Conservation (phyloP, 176 grass and related monocot genomes). For the Stipa capillata region DNA sequence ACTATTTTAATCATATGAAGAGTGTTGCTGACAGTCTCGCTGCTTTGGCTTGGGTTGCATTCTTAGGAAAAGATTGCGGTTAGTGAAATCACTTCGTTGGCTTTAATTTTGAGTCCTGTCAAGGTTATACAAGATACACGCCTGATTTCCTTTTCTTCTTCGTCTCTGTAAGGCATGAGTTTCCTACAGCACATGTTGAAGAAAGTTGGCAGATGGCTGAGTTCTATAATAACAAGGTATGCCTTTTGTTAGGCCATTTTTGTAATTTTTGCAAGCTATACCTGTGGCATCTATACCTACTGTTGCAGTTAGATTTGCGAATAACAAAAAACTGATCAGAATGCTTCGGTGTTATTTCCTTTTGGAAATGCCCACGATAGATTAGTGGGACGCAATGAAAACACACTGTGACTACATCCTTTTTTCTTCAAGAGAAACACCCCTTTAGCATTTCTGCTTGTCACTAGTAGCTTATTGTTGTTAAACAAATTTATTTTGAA, state of each 20-base stretch:
- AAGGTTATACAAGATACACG: background rate
- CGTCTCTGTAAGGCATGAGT: slow-evolving; percentile 63
- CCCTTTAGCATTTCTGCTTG: background rate
- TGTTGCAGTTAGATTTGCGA: background rate
- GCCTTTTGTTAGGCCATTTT: background rate
- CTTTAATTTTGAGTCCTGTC: background rate
- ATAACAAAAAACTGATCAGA: background rate
- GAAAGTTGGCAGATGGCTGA: slow-evolving; percentile 99
- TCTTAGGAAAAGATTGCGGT: slow-evolving; percentile 91
- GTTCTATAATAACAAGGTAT: slow-evolving; percentile 99
- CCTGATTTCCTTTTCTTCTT: slow-evolving; percentile 16
- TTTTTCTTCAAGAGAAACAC: background rate
- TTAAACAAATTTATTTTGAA: background rate
- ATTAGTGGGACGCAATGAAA: background rate
- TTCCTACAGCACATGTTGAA: slow-evolving; percentile 94
- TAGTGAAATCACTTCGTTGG: slow-evolving; percentile 19
- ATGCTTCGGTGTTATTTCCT: background rate
- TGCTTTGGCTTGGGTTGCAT: slow-evolving; percentile 88
- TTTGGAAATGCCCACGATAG: background rate
- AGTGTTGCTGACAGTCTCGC: slow-evolving; percentile 75
- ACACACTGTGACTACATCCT: background rate
- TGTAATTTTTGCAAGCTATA: background rate
- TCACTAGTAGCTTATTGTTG: background rate
- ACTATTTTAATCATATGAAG: slow-evolving; percentile 96
- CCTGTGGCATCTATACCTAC: background rate